phyloP scores from a whole-genome alignment of 495 filamentous ascomycete species.

The Xylaria telfairii region DNA sequence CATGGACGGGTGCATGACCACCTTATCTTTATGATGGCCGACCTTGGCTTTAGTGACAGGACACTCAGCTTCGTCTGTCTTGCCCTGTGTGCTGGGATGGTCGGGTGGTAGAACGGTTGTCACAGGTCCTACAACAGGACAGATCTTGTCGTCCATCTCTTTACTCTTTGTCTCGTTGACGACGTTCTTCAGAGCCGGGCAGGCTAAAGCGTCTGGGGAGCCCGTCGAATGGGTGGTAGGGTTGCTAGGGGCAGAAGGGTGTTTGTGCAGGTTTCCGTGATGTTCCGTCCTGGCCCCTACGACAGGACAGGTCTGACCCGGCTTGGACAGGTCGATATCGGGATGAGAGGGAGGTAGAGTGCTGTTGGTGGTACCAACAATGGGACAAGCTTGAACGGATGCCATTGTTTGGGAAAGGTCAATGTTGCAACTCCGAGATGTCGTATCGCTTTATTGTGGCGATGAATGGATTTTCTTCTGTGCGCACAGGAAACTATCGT shows the following conservation, averaged over 20 bases:
- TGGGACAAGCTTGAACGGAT: conserved; percentile 43
- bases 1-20: conserved; percentile 48
- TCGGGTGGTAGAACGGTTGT: conserved; percentile 53
- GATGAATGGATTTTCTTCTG: background rate
- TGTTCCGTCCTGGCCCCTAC: conserved; percentile 55
- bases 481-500: background rate
- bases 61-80: conserved; percentile 51
- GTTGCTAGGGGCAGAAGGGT: conserved; percentile 45
- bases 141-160: conserved; percentile 54
- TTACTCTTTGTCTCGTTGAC: conserved; percentile 51
- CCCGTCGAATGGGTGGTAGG: conserved; percentile 35
- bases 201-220: conserved; percentile 50
- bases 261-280: conserved; percentile 51
- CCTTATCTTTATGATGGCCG: conserved; percentile 53
- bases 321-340: conserved; percentile 49
- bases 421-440: background rate
- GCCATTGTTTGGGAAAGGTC: conserved; percentile 28
- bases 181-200: conserved; percentile 46
- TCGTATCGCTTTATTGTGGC: background rate
- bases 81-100: conserved; percentile 50
- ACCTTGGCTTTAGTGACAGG: conserved; percentile 57
- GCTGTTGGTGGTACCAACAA: conserved; percentile 54
- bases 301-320: conserved; percentile 50
- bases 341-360: conserved; percentile 51
- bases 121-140: conserved; percentile 54